Base-by-base conservation (phyloP, 768 basidiomycete species). In the Hortiboletus flavorubellus region DNA sequence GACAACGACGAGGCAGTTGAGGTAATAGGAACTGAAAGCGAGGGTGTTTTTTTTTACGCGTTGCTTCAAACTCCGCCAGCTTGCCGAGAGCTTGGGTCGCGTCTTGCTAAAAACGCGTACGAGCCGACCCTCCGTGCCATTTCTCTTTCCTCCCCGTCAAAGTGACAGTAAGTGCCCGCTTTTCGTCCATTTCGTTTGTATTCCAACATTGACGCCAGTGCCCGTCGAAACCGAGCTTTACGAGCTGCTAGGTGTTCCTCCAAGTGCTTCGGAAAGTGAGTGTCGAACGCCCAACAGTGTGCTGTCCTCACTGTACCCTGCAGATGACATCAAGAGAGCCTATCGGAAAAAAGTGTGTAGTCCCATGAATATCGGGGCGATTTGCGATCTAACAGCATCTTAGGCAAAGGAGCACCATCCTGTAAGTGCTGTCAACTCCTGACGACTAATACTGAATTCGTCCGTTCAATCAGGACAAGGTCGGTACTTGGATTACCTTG, bases 301-400 rank as follows among this genome's bases (percentile, higher is more conserved):
- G 11, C 46, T 44, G 8, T 42, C 33, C 62, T 66, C 46, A 64
- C 42, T 31, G 44, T 41, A 43, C 50, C 56, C 53, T 16, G 46
- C 37, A 88, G 91, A 78, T 60, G 92, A 98, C 59, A 92, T 98
- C 64, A 95, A 94, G 74, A 91, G 90, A 67, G 94, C 94, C 15
- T 98, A 98, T 69, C 87, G 89, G 69, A 89, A 83, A 76, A 95
- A 94, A 85, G 93, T 91, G 75, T 62, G 64, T 69, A 34, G 33
- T 53, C 35, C 35, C 45, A 52, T 59, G 49, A 39, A 49, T 56
- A 16, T 44, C 9, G 26, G 14, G 26, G 30, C 18, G 34, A 29
- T 40, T 11, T 10, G 21, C 60, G 41, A 59, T 53, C 55, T 70
- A 35, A 68, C 30, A 31, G n/a, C 56, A 51, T 54, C 49, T 5